phyloP scores from a whole-genome alignment of 2,329 filamentous ascomycete species.

The Pseudogymnoascus sp. region DNA sequence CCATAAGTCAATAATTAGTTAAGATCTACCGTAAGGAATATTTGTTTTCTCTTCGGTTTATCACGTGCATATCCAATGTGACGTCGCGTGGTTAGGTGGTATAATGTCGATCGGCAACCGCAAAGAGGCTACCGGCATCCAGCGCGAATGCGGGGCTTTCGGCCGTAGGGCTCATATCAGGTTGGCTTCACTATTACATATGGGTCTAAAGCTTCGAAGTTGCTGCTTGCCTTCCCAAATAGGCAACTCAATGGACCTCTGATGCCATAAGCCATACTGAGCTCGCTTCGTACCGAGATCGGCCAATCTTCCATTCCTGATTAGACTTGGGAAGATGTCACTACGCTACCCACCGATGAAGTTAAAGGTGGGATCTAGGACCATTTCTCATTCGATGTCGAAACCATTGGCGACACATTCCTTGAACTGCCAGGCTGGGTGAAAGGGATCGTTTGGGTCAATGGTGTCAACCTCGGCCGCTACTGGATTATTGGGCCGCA shows the following conservation, averaged over 20 bases:
- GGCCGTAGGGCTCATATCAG: background rate
- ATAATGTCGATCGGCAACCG: background rate
- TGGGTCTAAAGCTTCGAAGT: background rate
- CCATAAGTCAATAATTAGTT: background rate
- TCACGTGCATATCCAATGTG: background rate
- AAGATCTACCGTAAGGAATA: background rate
- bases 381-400: conserved; percentile 23
- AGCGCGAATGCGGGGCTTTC: background rate
- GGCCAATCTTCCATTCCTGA: background rate
- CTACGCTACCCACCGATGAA: background rate
- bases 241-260: background rate
- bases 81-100: background rate
- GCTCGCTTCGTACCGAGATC: background rate
- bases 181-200: background rate
- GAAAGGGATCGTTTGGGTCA: conserved; percentile 40
- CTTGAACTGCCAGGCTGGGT: conserved; percentile 32
- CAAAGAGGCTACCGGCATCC: background rate
- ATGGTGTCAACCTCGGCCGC: conserved; percentile 36
- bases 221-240: background rate
- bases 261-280: background rate
- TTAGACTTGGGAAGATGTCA: background rate
- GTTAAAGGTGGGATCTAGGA: background rate
- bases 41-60: background rate
- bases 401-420: conserved; percentile 29
- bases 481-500: conserved; percentile 41